These are phyloP conservation scores for Sporothrix schenckii DNA, from an alignment of 2,329 filamentous ascomycete genomes.

Conservation along the genomic window DNA sequence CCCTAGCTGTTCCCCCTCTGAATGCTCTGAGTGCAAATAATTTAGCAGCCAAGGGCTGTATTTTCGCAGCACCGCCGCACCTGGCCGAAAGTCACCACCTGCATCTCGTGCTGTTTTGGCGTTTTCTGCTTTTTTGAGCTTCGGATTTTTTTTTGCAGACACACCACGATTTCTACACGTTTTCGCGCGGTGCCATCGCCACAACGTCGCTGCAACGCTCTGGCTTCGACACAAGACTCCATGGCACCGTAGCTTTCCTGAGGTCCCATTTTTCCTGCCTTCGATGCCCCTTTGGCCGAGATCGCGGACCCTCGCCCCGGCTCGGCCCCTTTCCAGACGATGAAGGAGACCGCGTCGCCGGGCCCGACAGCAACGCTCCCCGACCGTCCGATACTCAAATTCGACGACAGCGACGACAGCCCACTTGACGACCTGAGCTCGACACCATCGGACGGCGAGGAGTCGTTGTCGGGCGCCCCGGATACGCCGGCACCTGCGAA, in stretches of 20 bases:
- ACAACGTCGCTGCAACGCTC: constrained; percentile 58
- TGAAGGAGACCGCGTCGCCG: constrained; percentile 64
- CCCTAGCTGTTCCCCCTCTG: neutral
- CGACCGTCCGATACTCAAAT: constrained; percentile 40
- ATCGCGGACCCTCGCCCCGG: constrained; percentile 54
- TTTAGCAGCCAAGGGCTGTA: neutral
- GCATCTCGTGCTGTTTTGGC: constrained; percentile 33
- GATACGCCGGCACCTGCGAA: constrained; percentile 27
- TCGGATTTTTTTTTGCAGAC: constrained; percentile 56
- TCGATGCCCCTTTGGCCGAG: constrained; percentile 63
- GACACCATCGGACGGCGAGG: constrained; percentile 21
- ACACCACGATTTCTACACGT: constrained; percentile 48
- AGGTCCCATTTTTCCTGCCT: constrained; percentile 59
- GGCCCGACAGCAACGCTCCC: constrained; percentile 47
- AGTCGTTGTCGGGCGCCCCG: constrained; percentile 28
- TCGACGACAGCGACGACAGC: constrained; percentile 27
- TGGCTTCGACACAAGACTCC: constrained; percentile 54
- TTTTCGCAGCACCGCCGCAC: constrained; percentile 19
- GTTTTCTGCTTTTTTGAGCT: constrained; percentile 47
- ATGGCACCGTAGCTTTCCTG: constrained; percentile 52
- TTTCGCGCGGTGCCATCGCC: constrained; percentile 52
- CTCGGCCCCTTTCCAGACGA: constrained; percentile 52
- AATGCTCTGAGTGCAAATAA: neutral
- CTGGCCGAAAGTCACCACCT: constrained; percentile 15
- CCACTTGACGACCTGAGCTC: constrained; percentile 28